Evolutionary conservation across 148 eudicot species (phyloP), one percentile per base, ranked within the genome.

Genomic region (Cornus controversa): DNA sequence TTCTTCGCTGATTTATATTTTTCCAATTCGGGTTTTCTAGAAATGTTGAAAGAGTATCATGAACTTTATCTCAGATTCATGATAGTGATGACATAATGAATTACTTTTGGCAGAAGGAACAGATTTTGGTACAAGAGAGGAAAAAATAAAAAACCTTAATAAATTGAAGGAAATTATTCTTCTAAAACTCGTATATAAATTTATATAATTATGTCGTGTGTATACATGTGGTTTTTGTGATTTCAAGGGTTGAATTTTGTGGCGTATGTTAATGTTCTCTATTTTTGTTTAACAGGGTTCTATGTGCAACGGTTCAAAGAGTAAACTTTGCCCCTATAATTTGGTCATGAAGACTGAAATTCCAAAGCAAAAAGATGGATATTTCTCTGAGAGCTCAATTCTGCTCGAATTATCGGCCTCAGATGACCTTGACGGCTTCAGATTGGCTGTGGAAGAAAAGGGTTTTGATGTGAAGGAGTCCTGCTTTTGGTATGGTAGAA

Each of bases 341-440:
- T 27, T 82, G 83, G 78, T 72, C 58, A 86, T 86, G 80, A 90
- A 88, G 67, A 77, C 69, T 78, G 75, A 67, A 77, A 71, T 67
- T 70, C 80, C 54, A 18, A 69, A 79, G 36, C 60, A 77, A 8
- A 70, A 67, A 69, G 80, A 76, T 60, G 77, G 74, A 26, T 25
- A 66, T 67, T 65, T 63, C 57, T 20, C 28, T 11, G 73, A 64
- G 28, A 57, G 82, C 13, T 85, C 97, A 8, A 75, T 82, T 63
- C 29, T 93, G 79, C 99, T 95, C 6, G 97, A 95, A 76, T 82
- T 91, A 0, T 87, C 99, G 0, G 99, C 99, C 18, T 40, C 83
- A 0, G 94, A 91, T 63, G 94, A 95, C 72, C 50, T 93, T 0
- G 79, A 69, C 0, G 70, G 79, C 77, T 93, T 95, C 80, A 78